Evolutionary conservation across 768 basidiomycete species (phyloP), one percentile per base, ranked within the genome.

Genomic region (Leccinum disarticulatum): DNA sequence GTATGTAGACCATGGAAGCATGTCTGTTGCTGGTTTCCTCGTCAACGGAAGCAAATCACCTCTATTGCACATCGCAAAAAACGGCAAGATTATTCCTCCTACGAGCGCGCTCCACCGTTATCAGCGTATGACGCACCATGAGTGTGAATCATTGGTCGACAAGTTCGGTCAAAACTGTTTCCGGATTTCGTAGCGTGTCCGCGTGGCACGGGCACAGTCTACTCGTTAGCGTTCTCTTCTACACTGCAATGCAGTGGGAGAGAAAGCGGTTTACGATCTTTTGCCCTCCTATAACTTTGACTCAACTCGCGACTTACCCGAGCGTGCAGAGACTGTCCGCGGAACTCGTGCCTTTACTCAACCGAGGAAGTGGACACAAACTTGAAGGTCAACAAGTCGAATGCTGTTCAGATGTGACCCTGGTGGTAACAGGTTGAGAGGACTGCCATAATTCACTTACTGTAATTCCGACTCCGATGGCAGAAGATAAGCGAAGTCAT

Each of bases 51-150:
- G 11, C 19, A 25, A 56, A 1, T 61, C 49, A 27, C 27, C 17
- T 9, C 28, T 27, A 43, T 52, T 59, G 43, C 55, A 50, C 19
- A 33, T 59, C 22, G 19, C 43, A 46, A 43, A 54, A 43, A 57
- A 59, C 19, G 65, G 64, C 17, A 47, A 58, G 10, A 17, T 4
- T 28, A 33, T n/a, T 28, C 55, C 25, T 61, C n/a, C 43, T 19
- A 25, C 19, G 8, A 53, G 62, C 60, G 28, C 28, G 58, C 36
- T 35, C 38, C 52, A 19, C 55, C 41, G 56, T 52, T 58, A 60
- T 64, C 57, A 31, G 36, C 33, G 28, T 59, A 31, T 47, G 52
- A n/a, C 5, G 33, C 17, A 31, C 1, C 11, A 6, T 4, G 52
- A 36, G 25, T 22, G 27, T 15, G 19, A 54, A 6, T 15, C 19